Percentiles rank a stretch among this genome's conserved stretches.
Evolutionary conservation across 75 land plant species (phyloP).

Genomic region (Selaginella tamariscina): DNA sequence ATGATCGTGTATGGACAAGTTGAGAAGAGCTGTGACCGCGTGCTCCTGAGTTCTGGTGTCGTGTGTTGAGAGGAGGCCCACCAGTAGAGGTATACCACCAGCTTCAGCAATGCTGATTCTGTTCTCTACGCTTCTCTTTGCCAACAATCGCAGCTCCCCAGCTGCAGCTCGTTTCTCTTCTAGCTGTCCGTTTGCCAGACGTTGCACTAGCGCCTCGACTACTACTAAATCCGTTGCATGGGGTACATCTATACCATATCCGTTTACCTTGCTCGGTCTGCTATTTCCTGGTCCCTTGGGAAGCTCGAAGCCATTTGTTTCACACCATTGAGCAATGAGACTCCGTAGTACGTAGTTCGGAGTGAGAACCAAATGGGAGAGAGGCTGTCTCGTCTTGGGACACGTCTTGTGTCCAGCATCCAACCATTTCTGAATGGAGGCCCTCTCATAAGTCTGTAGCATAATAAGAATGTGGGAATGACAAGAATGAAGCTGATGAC

Average conservation of each 20-base stretch:
- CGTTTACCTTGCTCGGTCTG: not conserved
- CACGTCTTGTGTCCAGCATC: slow-evolving; percentile 12
- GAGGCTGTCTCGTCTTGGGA: slow-evolving; percentile 7
- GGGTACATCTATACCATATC: not conserved
- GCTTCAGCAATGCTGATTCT: slow-evolving; percentile 10
- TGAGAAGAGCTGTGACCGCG: slow-evolving; percentile 8
- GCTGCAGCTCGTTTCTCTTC: slow-evolving; percentile 6
- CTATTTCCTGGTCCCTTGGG: not conserved
- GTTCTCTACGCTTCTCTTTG: slow-evolving; percentile 12
- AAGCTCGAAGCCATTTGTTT: slow-evolving; percentile 1
- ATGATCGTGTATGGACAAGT: not conserved
- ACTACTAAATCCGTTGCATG: not conserved
- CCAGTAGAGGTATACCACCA: slow-evolving; percentile 7
- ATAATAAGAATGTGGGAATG: not conserved
- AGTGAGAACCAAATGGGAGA: not conserved
- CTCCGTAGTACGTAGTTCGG: slow-evolving; percentile 11
- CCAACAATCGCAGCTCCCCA: slow-evolving; percentile 6
- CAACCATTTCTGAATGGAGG: slow-evolving; percentile 4
- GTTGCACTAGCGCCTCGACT: not conserved
- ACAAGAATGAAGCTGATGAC: not conserved
- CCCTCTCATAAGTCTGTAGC: slow-evolving; percentile 5
- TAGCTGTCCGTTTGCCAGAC: slow-evolving; percentile 3
- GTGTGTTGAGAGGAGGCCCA: not conserved
- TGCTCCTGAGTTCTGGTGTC: not conserved
- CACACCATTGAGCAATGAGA: slow-evolving; percentile 10